Conservation (phyloP, 768 basidiomycete genomes). For the Amanita thiersii region DNA sequence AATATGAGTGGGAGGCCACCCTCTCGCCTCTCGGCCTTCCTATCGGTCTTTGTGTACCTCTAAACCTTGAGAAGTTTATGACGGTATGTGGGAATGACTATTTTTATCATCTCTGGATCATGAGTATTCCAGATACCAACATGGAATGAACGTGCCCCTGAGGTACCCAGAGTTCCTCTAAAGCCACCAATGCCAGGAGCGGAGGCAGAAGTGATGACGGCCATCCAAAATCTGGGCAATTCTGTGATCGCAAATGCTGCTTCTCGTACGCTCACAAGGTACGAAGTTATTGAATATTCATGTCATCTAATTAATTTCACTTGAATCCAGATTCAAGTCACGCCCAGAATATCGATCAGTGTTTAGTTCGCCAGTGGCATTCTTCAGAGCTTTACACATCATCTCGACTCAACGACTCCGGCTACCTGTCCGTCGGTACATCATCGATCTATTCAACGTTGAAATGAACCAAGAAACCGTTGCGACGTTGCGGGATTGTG, state of each 20-base stretch:
- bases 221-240: constrained; percentile 90
- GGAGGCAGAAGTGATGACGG: constrained; percentile 80
- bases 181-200: constrained; percentile 57
- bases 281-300: constrained; percentile 14
- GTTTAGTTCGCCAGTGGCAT: constrained; percentile 72
- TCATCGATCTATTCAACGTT: constrained; percentile 87
- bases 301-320: constrained; percentile 2
- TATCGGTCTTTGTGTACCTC: constrained; percentile 86
- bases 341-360: constrained; percentile 65
- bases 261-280: constrained; percentile 85
- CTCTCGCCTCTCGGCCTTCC: constrained; percentile 77
- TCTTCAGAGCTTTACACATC: constrained; percentile 79
- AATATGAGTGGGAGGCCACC: constrained; percentile 91
- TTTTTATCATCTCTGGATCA: not conserved
- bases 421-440: constrained; percentile 85
- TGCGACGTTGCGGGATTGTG: constrained; percentile 42
- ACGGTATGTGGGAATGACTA: constrained; percentile 41
- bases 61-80: constrained; percentile 74
- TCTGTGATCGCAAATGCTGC: constrained; percentile 94
- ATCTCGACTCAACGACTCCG: constrained; percentile 89
- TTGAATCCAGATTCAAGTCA: constrained; percentile 58
- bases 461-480: constrained; percentile 62
- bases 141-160: constrained; percentile 42
- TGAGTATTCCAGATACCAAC: constrained; percentile 51
- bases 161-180: constrained; percentile 38